phyloP scores from a whole-genome alignment of 106 monocot genomes.

The Ottelia alismoides region DNA sequence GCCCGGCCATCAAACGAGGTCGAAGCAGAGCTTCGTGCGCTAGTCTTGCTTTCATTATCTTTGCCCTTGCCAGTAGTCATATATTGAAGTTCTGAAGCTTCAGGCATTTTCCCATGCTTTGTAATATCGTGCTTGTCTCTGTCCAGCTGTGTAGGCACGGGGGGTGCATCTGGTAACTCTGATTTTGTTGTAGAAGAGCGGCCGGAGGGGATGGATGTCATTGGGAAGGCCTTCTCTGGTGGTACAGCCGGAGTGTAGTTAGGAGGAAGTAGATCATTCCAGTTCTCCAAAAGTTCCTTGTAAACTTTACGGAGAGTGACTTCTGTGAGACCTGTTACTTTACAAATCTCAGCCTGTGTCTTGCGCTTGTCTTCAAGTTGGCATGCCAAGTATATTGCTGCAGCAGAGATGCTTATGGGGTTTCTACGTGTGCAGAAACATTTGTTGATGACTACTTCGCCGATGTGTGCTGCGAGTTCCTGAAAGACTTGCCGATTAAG shows the following conservation, averaged over 20 bases:
- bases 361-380: slow-evolving; percentile 96
- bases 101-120: slow-evolving; percentile 19
- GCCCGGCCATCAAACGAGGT: slow-evolving; percentile 14
- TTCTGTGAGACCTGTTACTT: slow-evolving; percentile 94
- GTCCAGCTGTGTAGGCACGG: slow-evolving; percentile 25
- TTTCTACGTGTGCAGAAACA: slow-evolving; percentile 96
- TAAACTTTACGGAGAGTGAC: slow-evolving; percentile 97
- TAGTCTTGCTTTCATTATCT: slow-evolving; percentile 15
- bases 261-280: slow-evolving; percentile 86
- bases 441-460: slow-evolving; percentile 93
- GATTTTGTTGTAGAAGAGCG: slow-evolving; percentile 35
- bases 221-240: slow-evolving; percentile 93
- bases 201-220: slow-evolving; percentile 54
- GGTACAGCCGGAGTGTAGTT: slow-evolving; percentile 93
- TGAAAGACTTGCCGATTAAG: slow-evolving; percentile 17
- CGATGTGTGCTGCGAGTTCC: slow-evolving; percentile 98
- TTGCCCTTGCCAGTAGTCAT: slow-evolving; percentile 14
- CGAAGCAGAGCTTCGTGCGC: background rate
- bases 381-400: slow-evolving; percentile 92
- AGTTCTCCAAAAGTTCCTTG: slow-evolving; percentile 92
- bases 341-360: slow-evolving; percentile 99
- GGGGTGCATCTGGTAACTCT: slow-evolving; percentile 27
- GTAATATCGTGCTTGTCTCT: slow-evolving; percentile 24
- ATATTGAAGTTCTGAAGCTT: slow-evolving; percentile 11
- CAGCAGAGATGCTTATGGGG: slow-evolving; percentile 97